Evolutionary conservation across 257 asterid species (phyloP).

Genomic region (Nicotiana paniculata): DNA sequence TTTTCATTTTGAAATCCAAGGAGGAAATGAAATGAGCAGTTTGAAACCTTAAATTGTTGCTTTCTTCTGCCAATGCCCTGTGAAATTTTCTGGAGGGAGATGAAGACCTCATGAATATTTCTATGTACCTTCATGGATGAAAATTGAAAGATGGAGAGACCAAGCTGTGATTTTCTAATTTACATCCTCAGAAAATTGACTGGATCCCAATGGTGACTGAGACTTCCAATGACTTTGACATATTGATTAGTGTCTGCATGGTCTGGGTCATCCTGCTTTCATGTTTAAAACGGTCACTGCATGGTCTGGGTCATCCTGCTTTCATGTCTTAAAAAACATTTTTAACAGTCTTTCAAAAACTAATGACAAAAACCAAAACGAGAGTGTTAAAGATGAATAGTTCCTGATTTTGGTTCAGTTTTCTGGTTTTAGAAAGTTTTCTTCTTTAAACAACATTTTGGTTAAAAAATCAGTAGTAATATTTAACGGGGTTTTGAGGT

Average conservation of each 20-base stretch:
- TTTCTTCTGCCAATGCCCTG: not conserved
- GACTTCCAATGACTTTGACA: not conserved
- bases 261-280: not conserved
- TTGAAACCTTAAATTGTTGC: not conserved
- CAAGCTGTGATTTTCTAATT: not conserved
- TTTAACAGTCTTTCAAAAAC: not conserved
- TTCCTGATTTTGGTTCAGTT: not conserved
- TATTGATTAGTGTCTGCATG: not conserved
- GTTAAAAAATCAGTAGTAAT: not conserved
- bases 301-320: not conserved
- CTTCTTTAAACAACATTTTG: not conserved
- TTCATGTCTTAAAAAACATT: not conserved
- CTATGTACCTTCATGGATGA: constrained; percentile 6
- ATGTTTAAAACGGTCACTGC: not conserved
- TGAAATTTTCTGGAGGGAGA: not conserved
- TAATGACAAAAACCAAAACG: not conserved
- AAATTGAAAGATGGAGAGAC: not conserved
- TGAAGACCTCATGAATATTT: not conserved
- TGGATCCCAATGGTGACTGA: not conserved
- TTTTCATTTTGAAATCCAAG: not conserved
- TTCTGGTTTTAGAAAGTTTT: not conserved
- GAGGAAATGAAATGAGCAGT: not conserved
- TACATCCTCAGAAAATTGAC: not conserved
- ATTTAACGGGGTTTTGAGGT: not conserved
- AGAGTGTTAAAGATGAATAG: not conserved